Conservation (phyloP, 2,329 filamentous ascomycete genomes). For the Byssoonygena ceratinophila region DNA sequence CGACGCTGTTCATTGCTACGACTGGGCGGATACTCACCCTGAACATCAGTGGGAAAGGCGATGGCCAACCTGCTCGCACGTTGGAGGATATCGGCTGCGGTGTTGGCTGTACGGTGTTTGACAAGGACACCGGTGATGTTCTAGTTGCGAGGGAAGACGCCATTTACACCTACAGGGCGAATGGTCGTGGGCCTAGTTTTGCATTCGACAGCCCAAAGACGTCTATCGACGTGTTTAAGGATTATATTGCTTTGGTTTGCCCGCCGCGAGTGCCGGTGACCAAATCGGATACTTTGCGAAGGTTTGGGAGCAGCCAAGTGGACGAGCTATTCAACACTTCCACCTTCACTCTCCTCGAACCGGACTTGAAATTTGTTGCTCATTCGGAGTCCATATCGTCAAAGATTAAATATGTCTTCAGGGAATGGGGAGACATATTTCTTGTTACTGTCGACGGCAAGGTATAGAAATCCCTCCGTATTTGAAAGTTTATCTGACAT, state of each 20-base stretch:
- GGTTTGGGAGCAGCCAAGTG: constrained; percentile 60
- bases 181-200: constrained; percentile 76
- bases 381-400: constrained; percentile 78
- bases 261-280: constrained; percentile 53
- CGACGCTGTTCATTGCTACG: constrained; percentile 83
- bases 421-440: constrained; percentile 84
- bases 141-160: constrained; percentile 92
- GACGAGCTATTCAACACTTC: constrained; percentile 78
- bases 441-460: constrained; percentile 88
- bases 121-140: constrained; percentile 68
- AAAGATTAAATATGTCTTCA: constrained; percentile 67
- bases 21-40: constrained; percentile 79
- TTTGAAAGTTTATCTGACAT: constrained; percentile 18
- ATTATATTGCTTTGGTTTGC: constrained; percentile 80
- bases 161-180: constrained; percentile 80
- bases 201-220: constrained; percentile 89
- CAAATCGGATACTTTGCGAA: constrained; percentile 53
- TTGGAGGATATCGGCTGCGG: constrained; percentile 84
- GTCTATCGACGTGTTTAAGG: constrained; percentile 63
- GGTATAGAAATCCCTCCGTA: constrained; percentile 41
- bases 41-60: constrained; percentile 74
- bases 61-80: constrained; percentile 77
- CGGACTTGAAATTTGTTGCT: constrained; percentile 77
- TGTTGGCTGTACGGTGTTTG: constrained; percentile 88
- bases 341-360: constrained; percentile 83